Percentiles rank a stretch among this genome's conserved stretches.
phyloP scores from a whole-genome alignment of 2,329 filamentous ascomycete genomes.

The Paradendryphiella salina region DNA sequence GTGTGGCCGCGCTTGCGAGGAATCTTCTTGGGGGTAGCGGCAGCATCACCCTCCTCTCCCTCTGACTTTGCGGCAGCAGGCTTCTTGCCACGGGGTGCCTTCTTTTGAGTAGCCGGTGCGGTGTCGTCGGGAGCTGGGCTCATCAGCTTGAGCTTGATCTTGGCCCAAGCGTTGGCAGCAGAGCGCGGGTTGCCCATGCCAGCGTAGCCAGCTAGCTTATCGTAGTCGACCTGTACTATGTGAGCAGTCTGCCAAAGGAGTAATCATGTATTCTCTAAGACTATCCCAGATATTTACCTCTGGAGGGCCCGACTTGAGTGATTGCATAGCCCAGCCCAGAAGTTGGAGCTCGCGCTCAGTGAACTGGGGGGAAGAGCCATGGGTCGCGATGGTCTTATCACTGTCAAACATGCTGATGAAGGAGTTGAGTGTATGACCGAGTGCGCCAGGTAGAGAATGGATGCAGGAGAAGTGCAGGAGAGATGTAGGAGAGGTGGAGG shows the following conservation, averaged over 20 bases:
- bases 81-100: slow-evolving; percentile 24
- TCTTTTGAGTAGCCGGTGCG: slow-evolving; percentile 27
- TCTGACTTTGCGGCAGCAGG: slow-evolving; percentile 10
- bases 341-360: slow-evolving; percentile 44
- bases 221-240: slow-evolving; percentile 42
- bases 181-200: slow-evolving; percentile 46
- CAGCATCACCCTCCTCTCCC: slow-evolving; percentile 18
- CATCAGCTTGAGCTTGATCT: slow-evolving; percentile 41
- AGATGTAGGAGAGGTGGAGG: not conserved
- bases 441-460: not conserved
- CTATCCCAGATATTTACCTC: slow-evolving; percentile 27
- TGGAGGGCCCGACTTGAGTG: slow-evolving; percentile 44
- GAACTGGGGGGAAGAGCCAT: slow-evolving; percentile 26
- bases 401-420: slow-evolving; percentile 33
- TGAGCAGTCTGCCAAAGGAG: slow-evolving; percentile 6
- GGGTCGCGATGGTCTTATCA: slow-evolving; percentile 14
- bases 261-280: not conserved
- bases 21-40: slow-evolving; percentile 32
- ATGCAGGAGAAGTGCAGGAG: not conserved
- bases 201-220: slow-evolving; percentile 42
- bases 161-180: slow-evolving; percentile 45
- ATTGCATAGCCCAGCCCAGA: slow-evolving; percentile 45
- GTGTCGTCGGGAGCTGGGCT: slow-evolving; percentile 10
- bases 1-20: slow-evolving; percentile 40
- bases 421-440: not conserved